Evolutionary conservation across 2,329 filamentous ascomycete species (phyloP), one percentile per base, ranked within the genome.

Genomic region (Alternaria dauci): DNA sequence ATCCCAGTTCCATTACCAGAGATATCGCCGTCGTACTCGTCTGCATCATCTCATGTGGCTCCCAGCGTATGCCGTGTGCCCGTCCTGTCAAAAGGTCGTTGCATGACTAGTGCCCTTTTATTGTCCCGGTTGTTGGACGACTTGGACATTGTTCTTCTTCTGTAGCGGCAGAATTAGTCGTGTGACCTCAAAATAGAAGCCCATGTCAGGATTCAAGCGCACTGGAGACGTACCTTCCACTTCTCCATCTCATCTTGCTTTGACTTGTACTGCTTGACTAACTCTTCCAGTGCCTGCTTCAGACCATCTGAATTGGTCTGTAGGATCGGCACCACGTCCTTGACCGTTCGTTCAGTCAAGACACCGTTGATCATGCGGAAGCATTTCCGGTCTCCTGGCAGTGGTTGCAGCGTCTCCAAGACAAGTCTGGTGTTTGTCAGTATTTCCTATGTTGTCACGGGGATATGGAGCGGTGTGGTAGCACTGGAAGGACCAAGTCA

Each of bases 341-440:
- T 86, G 69, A 99, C 92, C 16, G 94, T 98, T 70, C 94, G 87
- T 83, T 99, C 95, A 55, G 97, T 92, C 59, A 99, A 83, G 25
- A 98, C 94, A 46, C 95, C 95, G 79, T 99, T 98, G 79, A 99
- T 96, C 87, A 99, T 93, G 71, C 95, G 94, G 82, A 98, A 99
- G 82, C 94, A 98, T 83, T 97, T 99, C 73, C 95, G 91, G 68
- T 96, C 91, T 66, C 85, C 86, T 1, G 92, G 85, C 25, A 98
- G 86, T 46, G 94, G 94, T 61, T 90, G 87, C 65, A 99, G 83
- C 4, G 94, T 98, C 76, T 98, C 94, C 52, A 98, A 87, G 34
- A 99, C 95, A 68, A 98, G 91, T 80, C 95, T 98, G 47, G 32
- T 41, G 16, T 20, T 39, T 18, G 55, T 75, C 53, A 76, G 70